These are phyloP conservation scores for Phaeolepiota aurea DNA, from an alignment of 768 basidiomycete genomes.

Conservation along the genomic window DNA sequence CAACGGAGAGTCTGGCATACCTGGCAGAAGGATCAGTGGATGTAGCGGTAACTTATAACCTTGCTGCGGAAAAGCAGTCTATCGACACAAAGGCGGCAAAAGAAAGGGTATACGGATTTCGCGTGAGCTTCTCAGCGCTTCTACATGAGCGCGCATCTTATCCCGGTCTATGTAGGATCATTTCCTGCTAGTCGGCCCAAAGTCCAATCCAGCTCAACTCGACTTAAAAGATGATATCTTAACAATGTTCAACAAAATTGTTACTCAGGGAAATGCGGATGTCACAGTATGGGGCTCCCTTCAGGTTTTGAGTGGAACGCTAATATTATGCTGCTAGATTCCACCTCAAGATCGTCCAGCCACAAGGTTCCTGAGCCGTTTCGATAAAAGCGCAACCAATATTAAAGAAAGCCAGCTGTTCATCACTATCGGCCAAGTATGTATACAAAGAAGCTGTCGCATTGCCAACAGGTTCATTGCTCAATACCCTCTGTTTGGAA, in stretches of 20 bases:
- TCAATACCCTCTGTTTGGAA: not conserved
- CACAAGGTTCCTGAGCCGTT: conserved; percentile 46
- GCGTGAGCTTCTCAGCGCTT: conserved; percentile 19
- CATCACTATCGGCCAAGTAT: conserved; percentile 39
- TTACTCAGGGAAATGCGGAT: conserved; percentile 33
- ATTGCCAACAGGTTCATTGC: too few species aligned
- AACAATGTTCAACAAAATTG: conserved; percentile 40
- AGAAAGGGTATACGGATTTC: conserved; percentile 32
- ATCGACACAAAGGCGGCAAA: conserved; percentile 21
- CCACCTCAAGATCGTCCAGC: conserved; percentile 20
- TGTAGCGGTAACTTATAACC: conserved; percentile 44
- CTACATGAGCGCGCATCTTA: not conserved
- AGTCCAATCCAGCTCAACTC: conserved; percentile 35
- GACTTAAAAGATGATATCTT: conserved; percentile 21
- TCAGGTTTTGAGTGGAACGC: not conserved
- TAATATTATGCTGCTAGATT: conserved; percentile 10
- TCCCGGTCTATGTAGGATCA: conserved; percentile 29
- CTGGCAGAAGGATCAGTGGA: conserved; percentile 35
- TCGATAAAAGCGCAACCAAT: conserved; percentile 52
- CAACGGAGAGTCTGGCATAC: conserved; percentile 37
- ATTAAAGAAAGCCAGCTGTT: conserved; percentile 48
- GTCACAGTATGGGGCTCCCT: conserved; percentile 17
- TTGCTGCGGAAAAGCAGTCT: conserved; percentile 35
- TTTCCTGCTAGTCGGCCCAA: conserved; percentile 42
- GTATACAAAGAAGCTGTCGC: not conserved